Conservation (phyloP, 2,329 filamentous ascomycete species). For the Ampelomyces quisqualis region DNA sequence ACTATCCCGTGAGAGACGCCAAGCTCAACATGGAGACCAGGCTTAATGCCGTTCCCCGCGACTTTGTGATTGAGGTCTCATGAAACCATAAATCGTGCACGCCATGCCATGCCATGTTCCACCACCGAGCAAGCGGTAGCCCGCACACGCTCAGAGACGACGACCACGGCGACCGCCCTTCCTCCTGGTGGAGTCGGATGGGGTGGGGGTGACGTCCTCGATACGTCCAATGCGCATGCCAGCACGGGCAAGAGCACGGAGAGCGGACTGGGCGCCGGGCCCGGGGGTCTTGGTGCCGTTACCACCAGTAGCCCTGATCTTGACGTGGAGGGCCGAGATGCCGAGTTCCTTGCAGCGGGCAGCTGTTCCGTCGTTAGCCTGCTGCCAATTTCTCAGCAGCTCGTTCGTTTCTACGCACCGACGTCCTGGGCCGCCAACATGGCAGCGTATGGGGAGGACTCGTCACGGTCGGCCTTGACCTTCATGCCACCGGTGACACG, state of each 20-base stretch:
- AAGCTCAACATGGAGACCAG: constrained; percentile 46
- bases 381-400: not conserved
- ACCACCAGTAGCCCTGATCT: constrained; percentile 99
- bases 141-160: constrained; percentile 77
- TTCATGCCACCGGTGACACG: constrained; percentile 99
- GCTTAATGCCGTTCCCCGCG: constrained; percentile 44
- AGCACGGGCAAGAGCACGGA: constrained; percentile 96
- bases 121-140: constrained; percentile 41
- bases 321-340: constrained; percentile 98
- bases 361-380: constrained; percentile 52
- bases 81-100: constrained; percentile 39
- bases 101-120: constrained; percentile 38
- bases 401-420: constrained; percentile 26
- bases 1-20: constrained; percentile 35
- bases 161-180: constrained; percentile 99
- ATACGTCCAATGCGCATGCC: constrained; percentile 99
- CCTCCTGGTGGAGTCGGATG: constrained; percentile 98
- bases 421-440: constrained; percentile 99
- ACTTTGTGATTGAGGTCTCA: constrained; percentile 41
- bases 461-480: constrained; percentile 94
- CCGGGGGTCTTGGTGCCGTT: constrained; percentile 99
- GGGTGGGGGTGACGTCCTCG: constrained; percentile 98
- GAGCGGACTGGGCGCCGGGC: constrained; percentile 97
- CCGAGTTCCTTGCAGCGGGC: constrained; percentile 82
- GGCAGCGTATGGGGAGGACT: constrained; percentile 99